Base-by-base conservation (phyloP, 2,329 filamentous ascomycete species). In the Fusarium veterinarium region DNA sequence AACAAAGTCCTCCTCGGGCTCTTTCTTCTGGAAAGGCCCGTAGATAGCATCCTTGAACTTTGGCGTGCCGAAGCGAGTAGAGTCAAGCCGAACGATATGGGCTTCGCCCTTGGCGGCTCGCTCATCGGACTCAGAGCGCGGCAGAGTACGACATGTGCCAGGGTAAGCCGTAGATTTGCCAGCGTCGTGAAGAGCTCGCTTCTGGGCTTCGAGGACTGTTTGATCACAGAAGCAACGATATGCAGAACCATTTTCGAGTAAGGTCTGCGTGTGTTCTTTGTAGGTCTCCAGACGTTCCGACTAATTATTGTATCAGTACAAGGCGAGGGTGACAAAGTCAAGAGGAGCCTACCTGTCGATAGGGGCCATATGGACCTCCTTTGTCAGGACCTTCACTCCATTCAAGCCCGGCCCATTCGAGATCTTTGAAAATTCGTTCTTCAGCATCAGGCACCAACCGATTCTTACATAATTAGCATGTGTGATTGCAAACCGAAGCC, bases 351-450 rank as follows among this genome's bases (percentile, higher is more conserved):
- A 95, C 91, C 85, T 96, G 94, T 84, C 90, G 90, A 81, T 97
- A 99, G 1, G 96, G 94, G 4, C 95, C 95, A 78, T 92, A 93
- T 0, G 91, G 90, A 2, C 96, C 95, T 40, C 92, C 93, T 42
- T 94, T 87, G 76, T 93, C 89, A 8, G 96, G 96, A 6, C 95
- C 95, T 89, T 99, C 97, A 81, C 98, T 95, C 95, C 95, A 99
- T 59, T 92, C 85, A 37, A 99, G 84, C 1, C 95, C 95, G 23
- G 95, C 93, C 96, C 96, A 99, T 83, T 87, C 86, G 60, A 99
- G 83, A 79, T 98, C 95, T 65, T 92, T 85, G 73, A 92, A 93
- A 6, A 99, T 83, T 61, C 91, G 89, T 67, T 91, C 81, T 80
- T 98, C 95, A 3, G 96, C 95, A 78, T 92, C 95, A 1, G 86